Evolutionary conservation across 2,329 filamentous ascomycete species (phyloP), one percentile per base, ranked within the genome.

Genomic region (Talaromyces sp.): DNA sequence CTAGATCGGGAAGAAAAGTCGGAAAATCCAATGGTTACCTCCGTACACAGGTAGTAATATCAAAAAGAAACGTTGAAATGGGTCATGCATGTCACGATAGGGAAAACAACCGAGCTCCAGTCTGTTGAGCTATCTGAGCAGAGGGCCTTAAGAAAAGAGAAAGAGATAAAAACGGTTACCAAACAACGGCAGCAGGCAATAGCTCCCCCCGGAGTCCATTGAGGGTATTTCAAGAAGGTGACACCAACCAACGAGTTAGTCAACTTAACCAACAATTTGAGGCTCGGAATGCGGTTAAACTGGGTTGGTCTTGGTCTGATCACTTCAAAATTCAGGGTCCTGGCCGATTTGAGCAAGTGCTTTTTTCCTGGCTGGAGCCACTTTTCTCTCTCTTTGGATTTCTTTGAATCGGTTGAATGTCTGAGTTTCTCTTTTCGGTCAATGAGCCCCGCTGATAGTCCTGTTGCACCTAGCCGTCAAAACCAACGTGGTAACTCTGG

Each of bases 161-260:
- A 31, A 31, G 7, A 43, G 7, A 59, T 31, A 31, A 27, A 31
- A 59, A 59, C 37, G 37, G 37, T 45, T 37, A 45, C 8, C 56
- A 39, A 59, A 59, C 37, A 45, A 27, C 56, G 39, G 39, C 22
- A 39, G 39, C 33, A 8, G 39, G 39, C 22, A 39, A 56, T 37
- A 39, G 31, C 31, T 39, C 8, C 31, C 52, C 31, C 52, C n/a
- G 37, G 22, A 59, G 31, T 59, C 39, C 24, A 24, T 59, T 59
- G 47, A 31, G 47, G 22, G 6, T 19, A 31, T 14, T 24, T 10
- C 7, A 59, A 31, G 3, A 43, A 24, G 19, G 56, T 45, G 8
- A 45, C 56, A 59, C 56, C 45, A 31, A 31, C 39, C 56, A 24
- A 59, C 33, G 56, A 59, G 37, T 31, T 59, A 43, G 37, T 37